Conservation (phyloP, 345 rosid genomes). For the Mercurialis annua region DNA sequence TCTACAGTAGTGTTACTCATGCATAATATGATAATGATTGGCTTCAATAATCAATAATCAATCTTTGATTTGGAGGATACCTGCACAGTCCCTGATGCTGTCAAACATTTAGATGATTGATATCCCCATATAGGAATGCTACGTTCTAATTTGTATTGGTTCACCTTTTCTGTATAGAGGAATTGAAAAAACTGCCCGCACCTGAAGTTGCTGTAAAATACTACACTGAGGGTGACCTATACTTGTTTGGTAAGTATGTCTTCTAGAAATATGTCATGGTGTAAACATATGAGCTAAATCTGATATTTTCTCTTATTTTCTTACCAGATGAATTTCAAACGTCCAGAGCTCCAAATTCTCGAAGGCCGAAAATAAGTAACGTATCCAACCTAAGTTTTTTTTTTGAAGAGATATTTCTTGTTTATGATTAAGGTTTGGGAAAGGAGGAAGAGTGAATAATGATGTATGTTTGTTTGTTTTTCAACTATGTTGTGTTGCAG, state of each 20-base stretch:
- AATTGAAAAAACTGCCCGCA: conserved; percentile 82
- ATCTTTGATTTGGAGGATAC: not conserved
- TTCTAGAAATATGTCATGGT: not conserved
- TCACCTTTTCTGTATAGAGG: conserved; percentile 41
- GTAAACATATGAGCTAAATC: not conserved
- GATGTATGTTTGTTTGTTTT: not conserved
- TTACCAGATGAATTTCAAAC: conserved; percentile 93
- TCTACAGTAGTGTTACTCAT: not conserved
- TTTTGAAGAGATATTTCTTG: not conserved
- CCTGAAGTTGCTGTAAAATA: conserved; percentile 86
- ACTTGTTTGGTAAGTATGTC: conserved; percentile 71
- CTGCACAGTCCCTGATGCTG: not conserved
- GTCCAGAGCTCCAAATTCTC: conserved; percentile 70
- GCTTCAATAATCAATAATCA: not conserved
- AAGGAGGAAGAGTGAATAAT: not conserved
- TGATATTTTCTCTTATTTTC: conserved; percentile 14
- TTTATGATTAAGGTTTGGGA: not conserved
- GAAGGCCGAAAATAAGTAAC: conserved; percentile 88
- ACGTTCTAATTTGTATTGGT: conserved; percentile 6
- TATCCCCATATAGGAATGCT: not conserved
- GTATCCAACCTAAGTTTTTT: not conserved
- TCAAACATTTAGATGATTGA: conserved; percentile 1
- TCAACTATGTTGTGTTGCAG: conserved; percentile 33
- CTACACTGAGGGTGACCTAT: conserved; percentile 84
- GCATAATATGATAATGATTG: not conserved